Base-by-base conservation (phyloP, 805 yeast species). In the Metschnikowia proteae region DNA sequence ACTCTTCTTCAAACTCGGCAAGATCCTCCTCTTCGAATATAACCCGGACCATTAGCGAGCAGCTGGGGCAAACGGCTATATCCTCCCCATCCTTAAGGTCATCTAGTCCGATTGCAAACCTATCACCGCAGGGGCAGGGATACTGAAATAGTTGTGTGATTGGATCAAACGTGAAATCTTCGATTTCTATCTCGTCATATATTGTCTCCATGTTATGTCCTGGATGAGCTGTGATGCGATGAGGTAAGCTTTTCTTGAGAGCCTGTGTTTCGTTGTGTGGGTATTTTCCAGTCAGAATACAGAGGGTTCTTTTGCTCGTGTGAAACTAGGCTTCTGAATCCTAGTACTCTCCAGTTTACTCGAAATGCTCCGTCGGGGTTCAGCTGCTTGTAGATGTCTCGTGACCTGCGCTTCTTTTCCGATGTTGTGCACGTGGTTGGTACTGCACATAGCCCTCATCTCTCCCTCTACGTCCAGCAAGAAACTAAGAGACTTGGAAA, bases 81-180 rank as follows among this genome's bases (percentile, higher is more conserved):
- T 89, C 90, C 59, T 88, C 95, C 6, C 97, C 99, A 58, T 90
- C 97, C 52, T 75, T 73, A 65, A 94, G 74, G 63, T 94, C 99
- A 58, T 86, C 94, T 44, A 90, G 74, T 29, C 81, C 74, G 27
- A 94, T 87, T 62, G 92, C 96, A 68, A 94, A 94, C 61, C 83
- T 77, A 66, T 94, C 99, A 7, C 99, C 99, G 67, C 99, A 94
- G 1, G 99, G 99, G 74, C 99, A 94, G 3, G 99, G 99, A 60
- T 91, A 92, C 44, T 89, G 86, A 68, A 91, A 88, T 26, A 88
- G 68, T 65, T 86, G 90, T 10, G 86, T 81, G n/a, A 72, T 74
- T 3, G 91, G 81, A 65, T 94, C 97, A 64, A 81, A 94, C 2
- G 90, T 83, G 83, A 94, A 91, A 65, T 94, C 99, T 67, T 94